These are phyloP conservation scores for Pichia sp. DNA, from an alignment of 1,139 yeast species.

Conservation along the genomic window DNA sequence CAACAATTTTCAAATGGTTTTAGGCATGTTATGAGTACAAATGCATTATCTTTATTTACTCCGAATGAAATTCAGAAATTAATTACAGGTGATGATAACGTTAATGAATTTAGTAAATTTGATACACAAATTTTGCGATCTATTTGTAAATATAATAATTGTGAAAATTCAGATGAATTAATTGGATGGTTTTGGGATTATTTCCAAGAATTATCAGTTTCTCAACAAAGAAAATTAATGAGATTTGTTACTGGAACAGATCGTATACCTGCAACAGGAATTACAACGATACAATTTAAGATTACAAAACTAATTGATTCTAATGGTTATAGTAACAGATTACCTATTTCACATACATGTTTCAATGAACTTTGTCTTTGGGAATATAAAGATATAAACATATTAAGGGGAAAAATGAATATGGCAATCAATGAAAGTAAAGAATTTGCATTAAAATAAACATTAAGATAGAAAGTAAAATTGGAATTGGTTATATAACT, in stretches of 20 bases:
- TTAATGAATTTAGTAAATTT: slow-evolving; percentile 29
- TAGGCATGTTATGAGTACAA: slow-evolving; percentile 68
- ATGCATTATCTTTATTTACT: slow-evolving; percentile 68
- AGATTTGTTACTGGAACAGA: slow-evolving; percentile 87
- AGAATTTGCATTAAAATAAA: slow-evolving; percentile 62
- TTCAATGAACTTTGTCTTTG: slow-evolving; percentile 81
- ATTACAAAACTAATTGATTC: slow-evolving; percentile 47
- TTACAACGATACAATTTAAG: slow-evolving; percentile 64
- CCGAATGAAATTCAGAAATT: slow-evolving; percentile 77
- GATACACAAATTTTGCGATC: slow-evolving; percentile 65
- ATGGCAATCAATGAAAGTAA: slow-evolving; percentile 72
- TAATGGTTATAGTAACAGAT: slow-evolving; percentile 35
- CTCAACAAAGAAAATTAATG: slow-evolving; percentile 55
- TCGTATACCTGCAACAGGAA: slow-evolving; percentile 87
- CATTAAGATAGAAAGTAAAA: background rate
- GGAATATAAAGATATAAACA: slow-evolving; percentile 50
- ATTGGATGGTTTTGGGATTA: slow-evolving; percentile 85
- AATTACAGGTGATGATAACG: slow-evolving; percentile 61
- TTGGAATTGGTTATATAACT: too few relatives aligned
- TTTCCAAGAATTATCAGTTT: slow-evolving; percentile 40
- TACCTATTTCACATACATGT: slow-evolving; percentile 90
- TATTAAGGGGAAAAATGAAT: slow-evolving; percentile 48
- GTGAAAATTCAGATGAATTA: slow-evolving; percentile 39
- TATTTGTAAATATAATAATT: slow-evolving; percentile 68
- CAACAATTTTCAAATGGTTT: slow-evolving; percentile 65